Percentiles rank a stretch among this genome's conserved stretches.
Evolutionary conservation across 192 early-diverging fungal species (phyloP).

Genomic region (Rhizoclosmatium sp.): DNA sequence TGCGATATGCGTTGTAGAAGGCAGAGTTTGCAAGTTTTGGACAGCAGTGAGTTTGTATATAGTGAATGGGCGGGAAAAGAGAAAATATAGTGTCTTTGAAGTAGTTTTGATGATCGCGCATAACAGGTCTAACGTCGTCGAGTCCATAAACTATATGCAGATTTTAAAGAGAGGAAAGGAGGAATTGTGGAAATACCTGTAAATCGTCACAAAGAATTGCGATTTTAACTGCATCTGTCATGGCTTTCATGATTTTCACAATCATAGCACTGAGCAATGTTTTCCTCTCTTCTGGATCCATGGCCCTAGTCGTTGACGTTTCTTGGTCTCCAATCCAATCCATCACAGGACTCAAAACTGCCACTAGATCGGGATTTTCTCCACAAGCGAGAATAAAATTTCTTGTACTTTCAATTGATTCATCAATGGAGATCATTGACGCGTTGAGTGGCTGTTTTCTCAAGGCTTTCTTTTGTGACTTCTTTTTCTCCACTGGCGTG

Average conservation of each 20-base stretch:
- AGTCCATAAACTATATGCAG: slow-evolving; percentile 34
- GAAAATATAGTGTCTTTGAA: slow-evolving; percentile 25
- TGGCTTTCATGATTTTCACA: slow-evolving; percentile 34
- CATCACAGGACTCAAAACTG: slow-evolving; percentile 26
- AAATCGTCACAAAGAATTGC: slow-evolving; percentile 38
- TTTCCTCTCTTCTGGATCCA: slow-evolving; percentile 1
- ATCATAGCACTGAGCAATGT: slow-evolving; percentile 17
- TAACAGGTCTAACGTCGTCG: slow-evolving; percentile 25
- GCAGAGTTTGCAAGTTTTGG: slow-evolving; percentile 4
- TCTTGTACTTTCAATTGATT: slow-evolving; percentile 22
- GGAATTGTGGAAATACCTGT: slow-evolving; percentile 22
- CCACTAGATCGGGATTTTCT: slow-evolving; percentile 12
- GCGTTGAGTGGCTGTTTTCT: slow-evolving; percentile 17
- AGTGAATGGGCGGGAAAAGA: slow-evolving; percentile 34
- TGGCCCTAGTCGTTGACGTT: slow-evolving; percentile 1
- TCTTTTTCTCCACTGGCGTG: neutral
- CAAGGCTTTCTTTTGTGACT: slow-evolving; percentile 1
- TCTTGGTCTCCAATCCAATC: slow-evolving; percentile 33
- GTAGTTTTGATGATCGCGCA: slow-evolving; percentile 20
- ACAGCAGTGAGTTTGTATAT: slow-evolving; percentile 31
- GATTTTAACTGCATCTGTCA: slow-evolving; percentile 33
- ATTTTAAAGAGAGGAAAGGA: neutral
- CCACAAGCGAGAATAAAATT: slow-evolving; percentile 34
- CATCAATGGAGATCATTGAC: slow-evolving; percentile 1
- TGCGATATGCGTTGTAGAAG: slow-evolving; percentile 6